Percentiles rank a stretch among this genome's conserved stretches.
Evolutionary conservation across 305 asterid genomes (phyloP).

Genomic region (Andrographis paniculata): DNA sequence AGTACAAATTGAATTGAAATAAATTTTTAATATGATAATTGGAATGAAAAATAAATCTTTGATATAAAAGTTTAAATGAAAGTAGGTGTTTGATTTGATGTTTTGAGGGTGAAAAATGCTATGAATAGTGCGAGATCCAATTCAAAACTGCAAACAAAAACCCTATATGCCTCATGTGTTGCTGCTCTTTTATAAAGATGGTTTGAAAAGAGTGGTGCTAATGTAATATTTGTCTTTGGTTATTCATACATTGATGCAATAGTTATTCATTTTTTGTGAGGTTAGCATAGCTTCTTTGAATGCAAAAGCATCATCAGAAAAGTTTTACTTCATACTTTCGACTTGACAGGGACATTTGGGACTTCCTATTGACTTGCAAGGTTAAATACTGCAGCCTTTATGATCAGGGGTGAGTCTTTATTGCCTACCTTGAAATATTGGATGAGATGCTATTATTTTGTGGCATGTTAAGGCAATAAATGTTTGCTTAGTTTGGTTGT

Average conservation of each 20-base stretch:
- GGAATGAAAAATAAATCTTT: no score
- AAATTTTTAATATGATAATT: no score
- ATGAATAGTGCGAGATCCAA: no score
- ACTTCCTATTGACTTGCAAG: slow-evolving; percentile 84
- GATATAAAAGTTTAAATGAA: no score
- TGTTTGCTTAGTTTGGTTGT: not conserved
- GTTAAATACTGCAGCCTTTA: slow-evolving; percentile 84
- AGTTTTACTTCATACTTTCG: slow-evolving; percentile 17
- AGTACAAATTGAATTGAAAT: no score
- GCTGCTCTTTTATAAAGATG: not conserved
- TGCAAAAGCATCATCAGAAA: not conserved
- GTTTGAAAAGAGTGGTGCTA: not conserved
- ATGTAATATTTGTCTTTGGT: slow-evolving; percentile 2
- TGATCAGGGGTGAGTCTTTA: slow-evolving; percentile 64
- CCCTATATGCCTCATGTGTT: no score
- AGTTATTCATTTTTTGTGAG: not conserved
- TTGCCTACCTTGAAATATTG: slow-evolving; percentile 10
- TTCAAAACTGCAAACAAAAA: no score
- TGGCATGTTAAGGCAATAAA: not conserved
- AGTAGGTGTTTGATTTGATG: no score
- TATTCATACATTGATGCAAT: no score
- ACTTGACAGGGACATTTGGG: slow-evolving; percentile 84
- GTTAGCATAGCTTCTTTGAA: slow-evolving; percentile 1
- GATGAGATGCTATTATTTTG: not conserved
- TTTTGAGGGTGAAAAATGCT: no score